Percentiles rank a stretch among this genome's conserved stretches.
phyloP scores from a whole-genome alignment of 2,329 filamentous ascomycete genomes.

The Diaporthe amygdali region DNA sequence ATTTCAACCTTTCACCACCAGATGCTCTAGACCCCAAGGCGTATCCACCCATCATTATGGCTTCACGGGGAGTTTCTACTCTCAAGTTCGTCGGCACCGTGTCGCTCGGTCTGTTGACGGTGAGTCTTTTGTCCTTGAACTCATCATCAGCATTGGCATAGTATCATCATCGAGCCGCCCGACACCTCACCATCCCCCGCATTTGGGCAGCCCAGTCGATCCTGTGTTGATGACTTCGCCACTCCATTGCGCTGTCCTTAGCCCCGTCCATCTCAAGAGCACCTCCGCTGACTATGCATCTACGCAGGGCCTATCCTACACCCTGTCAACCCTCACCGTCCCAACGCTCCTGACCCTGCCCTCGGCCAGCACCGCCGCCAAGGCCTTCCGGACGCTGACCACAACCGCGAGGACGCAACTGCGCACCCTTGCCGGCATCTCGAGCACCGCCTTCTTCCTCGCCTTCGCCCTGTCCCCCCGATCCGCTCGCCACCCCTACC shows the following conservation, averaged over 20 bases:
- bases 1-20: neutral
- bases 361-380: constrained; percentile 72
- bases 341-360: constrained; percentile 83
- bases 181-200: constrained; percentile 1
- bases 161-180: neutral
- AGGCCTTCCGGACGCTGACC: constrained; percentile 73
- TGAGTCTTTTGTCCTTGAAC: constrained; percentile 51
- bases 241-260: neutral
- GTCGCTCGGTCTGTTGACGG: constrained; percentile 85
- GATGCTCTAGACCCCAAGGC: constrained; percentile 16
- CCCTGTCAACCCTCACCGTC: constrained; percentile 77
- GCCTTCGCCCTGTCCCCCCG: constrained; percentile 80
- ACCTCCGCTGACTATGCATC: neutral
- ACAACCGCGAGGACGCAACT: constrained; percentile 69
- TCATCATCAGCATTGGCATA: neutral
- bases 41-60: constrained; percentile 53
- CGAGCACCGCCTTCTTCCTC: constrained; percentile 74
- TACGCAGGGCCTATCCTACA: constrained; percentile 83
- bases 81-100: constrained; percentile 94
- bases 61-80: constrained; percentile 72
- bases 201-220: neutral
- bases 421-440: constrained; percentile 69
- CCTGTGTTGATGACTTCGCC: constrained; percentile 3
- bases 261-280: neutral
- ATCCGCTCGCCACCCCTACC: constrained; percentile 82